Evolutionary conservation across 192 early-diverging fungal species (phyloP).

Genomic region (Podila clonocystis): DNA sequence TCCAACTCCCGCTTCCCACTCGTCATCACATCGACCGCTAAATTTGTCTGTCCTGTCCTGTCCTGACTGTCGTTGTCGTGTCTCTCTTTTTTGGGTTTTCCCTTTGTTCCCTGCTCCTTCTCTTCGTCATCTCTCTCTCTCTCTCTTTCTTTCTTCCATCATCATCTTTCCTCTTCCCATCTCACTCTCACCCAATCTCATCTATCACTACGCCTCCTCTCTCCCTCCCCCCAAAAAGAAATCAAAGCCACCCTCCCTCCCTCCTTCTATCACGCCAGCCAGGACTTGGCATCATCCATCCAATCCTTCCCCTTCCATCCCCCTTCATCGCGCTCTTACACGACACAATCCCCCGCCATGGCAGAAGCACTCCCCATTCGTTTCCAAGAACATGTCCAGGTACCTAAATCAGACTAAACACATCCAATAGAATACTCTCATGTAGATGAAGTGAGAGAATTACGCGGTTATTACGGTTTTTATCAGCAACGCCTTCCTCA

Average conservation of each 20-base stretch:
- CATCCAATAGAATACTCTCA: neutral
- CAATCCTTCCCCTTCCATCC: conserved; percentile 1
- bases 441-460: neutral
- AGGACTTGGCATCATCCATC: conserved; percentile 2
- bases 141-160: neutral
- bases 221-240: neutral
- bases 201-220: neutral
- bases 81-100: neutral
- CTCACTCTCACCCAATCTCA: neutral
- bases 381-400: conserved; percentile 98
- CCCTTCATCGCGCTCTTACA: neutral
- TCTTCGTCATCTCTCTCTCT: neutral
- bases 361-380: conserved; percentile 88
- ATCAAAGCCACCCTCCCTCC: neutral
- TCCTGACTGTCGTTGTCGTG: neutral
- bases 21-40: too few relatives aligned
- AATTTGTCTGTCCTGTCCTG: neutral
- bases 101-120: neutral
- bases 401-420: conserved; percentile 53
- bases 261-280: neutral
- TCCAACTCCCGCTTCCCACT: neutral
- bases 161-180: neutral
- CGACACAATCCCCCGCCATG: conserved; percentile 56
- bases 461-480: neutral
- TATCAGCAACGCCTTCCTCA: too few relatives aligned